Conservation (phyloP, 2,329 filamentous ascomycete species). For the Scedosporium apiospermum region DNA sequence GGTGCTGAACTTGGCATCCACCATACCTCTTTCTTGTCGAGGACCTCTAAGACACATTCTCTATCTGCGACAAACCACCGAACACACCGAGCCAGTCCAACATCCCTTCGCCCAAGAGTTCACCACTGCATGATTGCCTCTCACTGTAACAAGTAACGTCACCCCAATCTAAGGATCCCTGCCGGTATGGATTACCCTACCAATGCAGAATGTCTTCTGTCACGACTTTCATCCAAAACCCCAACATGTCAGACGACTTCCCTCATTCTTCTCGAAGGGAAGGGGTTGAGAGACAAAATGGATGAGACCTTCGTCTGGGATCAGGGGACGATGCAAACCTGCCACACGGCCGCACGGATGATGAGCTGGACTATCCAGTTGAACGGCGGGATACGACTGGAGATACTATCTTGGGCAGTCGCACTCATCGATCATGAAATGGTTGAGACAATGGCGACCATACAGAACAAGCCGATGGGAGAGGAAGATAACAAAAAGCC, state of each 20-base stretch:
- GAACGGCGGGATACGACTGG: neutral
- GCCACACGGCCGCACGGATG: neutral
- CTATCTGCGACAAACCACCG: too few species aligned
- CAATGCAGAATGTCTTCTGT: too few species aligned
- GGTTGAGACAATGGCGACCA: neutral
- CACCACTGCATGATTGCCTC: too few species aligned
- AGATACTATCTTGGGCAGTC: neutral
- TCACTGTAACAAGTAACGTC: neutral
- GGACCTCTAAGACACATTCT: too few species aligned
- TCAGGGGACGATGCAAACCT: slow-evolving; percentile 1
- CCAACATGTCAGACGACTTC: neutral
- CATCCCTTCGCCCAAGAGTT: too few species aligned
- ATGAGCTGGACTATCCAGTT: neutral
- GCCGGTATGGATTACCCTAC: too few species aligned
- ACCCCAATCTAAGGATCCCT: too few species aligned
- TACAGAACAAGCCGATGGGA: neutral
- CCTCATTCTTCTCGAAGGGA: neutral
- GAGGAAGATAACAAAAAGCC: neutral
- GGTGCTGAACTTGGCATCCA: too few species aligned
- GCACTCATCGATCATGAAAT: neutral
- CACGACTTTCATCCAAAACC: neutral
- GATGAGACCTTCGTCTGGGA: neutral
- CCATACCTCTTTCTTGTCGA: too few species aligned
- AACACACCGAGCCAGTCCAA: too few species aligned
- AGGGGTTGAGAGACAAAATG: neutral